phyloP scores from a whole-genome alignment of 2,329 filamentous ascomycete genomes.

The Pyrenophora tritici-repentis region DNA sequence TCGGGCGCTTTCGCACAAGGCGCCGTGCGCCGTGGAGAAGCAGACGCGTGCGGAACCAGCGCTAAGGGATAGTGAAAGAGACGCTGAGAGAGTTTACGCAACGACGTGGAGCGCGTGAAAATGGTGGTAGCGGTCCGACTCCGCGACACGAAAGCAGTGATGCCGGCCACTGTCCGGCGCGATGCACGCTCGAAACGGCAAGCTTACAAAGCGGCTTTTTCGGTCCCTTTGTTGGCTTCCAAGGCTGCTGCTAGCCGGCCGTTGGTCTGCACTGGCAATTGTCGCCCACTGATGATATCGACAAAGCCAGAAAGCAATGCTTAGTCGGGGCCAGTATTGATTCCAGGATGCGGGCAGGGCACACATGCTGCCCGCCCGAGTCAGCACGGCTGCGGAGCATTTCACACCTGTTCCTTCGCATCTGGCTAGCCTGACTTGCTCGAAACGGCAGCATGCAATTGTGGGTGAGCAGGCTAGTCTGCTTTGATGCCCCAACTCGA shows the following conservation, averaged over 20 bases:
- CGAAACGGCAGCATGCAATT: conserved; percentile 34
- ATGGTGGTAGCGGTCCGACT: conserved; percentile 26
- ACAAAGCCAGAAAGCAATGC: conserved; percentile 9
- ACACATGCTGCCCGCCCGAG: conserved; percentile 22
- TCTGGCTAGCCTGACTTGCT: conserved; percentile 24
- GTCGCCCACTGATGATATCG: neutral
- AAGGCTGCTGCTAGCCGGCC: conserved; percentile 10
- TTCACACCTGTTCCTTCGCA: conserved; percentile 22
- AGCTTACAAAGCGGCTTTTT: conserved; percentile 14
- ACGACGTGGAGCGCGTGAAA: conserved; percentile 25
- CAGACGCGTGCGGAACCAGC: conserved; percentile 25
- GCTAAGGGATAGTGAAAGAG: conserved; percentile 19
- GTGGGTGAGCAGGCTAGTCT: conserved; percentile 24
- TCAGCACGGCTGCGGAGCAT: conserved; percentile 23
- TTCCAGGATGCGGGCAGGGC: conserved; percentile 14
- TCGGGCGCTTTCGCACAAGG: conserved; percentile 15
- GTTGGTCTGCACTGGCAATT: conserved; percentile 9
- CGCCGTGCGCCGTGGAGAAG: conserved; percentile 25
- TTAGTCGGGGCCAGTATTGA: neutral
- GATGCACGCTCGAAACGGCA: conserved; percentile 11
- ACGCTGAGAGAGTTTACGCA: conserved; percentile 23
- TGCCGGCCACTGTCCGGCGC: conserved; percentile 25
- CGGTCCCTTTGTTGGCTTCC: conserved; percentile 16
- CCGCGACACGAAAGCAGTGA: conserved; percentile 15
- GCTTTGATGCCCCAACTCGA: conserved; percentile 11